Evolutionary conservation across 306 rosid species (phyloP).

Genomic region (Quillaja saponaria): DNA sequence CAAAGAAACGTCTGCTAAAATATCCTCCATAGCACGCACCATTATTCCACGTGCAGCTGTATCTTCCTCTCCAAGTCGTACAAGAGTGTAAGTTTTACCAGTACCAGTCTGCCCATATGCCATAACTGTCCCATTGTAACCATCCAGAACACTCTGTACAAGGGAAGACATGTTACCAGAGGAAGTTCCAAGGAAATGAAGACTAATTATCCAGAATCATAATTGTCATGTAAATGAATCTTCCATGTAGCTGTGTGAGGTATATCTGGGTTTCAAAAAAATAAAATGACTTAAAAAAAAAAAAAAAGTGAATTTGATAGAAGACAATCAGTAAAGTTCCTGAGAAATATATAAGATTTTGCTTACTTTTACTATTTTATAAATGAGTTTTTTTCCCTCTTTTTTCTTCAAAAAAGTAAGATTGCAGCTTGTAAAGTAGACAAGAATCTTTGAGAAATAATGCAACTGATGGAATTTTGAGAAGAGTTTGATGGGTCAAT

Average conservation of each 20-base stretch:
- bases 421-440: too few relatives aligned
- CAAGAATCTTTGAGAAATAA: too few relatives aligned
- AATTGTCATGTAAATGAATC: slow-evolving; percentile 10
- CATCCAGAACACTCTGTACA: slow-evolving; percentile 87
- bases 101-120: slow-evolving; percentile 99
- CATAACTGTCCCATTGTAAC: slow-evolving; percentile 97
- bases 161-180: slow-evolving; percentile 30
- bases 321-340: too few relatives aligned
- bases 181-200: slow-evolving; percentile 31
- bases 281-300: background rate
- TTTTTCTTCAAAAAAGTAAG: too few relatives aligned
- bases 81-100: slow-evolving; percentile 96
- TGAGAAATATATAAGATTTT: too few relatives aligned
- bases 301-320: too few relatives aligned
- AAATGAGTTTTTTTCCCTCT: too few relatives aligned
- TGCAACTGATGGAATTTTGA: too few relatives aligned
- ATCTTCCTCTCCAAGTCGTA: slow-evolving; percentile 97
- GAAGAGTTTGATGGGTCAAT: too few relatives aligned
- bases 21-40: slow-evolving; percentile 99
- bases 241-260: slow-evolving; percentile 1
- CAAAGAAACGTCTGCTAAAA: slow-evolving; percentile 69
- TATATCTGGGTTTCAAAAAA: too few relatives aligned
- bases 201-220: slow-evolving; percentile 4
- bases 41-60: slow-evolving; percentile 98
- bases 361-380: too few relatives aligned